Conservation (phyloP, 2,329 filamentous ascomycete species). For the Pseudocercospora crystallina region DNA sequence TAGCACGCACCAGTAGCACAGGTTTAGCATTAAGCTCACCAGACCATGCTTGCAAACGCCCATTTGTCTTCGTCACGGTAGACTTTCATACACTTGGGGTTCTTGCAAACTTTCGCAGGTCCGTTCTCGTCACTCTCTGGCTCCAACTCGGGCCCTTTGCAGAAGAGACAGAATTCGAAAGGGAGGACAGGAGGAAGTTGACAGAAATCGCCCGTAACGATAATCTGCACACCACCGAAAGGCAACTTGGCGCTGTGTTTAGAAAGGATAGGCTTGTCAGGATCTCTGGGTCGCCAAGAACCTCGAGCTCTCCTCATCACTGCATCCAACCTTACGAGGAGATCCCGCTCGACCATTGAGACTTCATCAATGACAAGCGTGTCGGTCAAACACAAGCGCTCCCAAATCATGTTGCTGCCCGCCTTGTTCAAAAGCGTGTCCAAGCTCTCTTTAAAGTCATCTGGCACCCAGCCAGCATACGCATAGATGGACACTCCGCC, state of each 20-base stretch:
- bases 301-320: constrained; percentile 39
- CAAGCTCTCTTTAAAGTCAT: constrained; percentile 44
- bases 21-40: too few relatives aligned
- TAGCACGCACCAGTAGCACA: too few relatives aligned
- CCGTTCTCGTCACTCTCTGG: constrained; percentile 32
- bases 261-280: not conserved
- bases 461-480: constrained; percentile 57
- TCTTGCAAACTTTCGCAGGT: constrained; percentile 32
- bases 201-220: constrained; percentile 55
- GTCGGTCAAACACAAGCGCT: constrained; percentile 40
- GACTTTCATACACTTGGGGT: constrained; percentile 41
- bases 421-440: constrained; percentile 26
- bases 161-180: constrained; percentile 54
- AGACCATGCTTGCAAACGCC: constrained; percentile 58
- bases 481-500: constrained; percentile 57
- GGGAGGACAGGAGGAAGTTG: constrained; percentile 61
- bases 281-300: too few relatives aligned
- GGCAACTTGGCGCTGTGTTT: constrained; percentile 18
- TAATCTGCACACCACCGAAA: constrained; percentile 51
- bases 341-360: constrained; percentile 60
- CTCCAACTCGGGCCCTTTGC: constrained; percentile 41
- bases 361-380: constrained; percentile 66
- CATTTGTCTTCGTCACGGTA: constrained; percentile 52
- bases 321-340: constrained; percentile 53
- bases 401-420: constrained; percentile 38